Base-by-base conservation (phyloP, 2,329 filamentous ascomycete genomes). In the Stachybotrys echinatus region DNA sequence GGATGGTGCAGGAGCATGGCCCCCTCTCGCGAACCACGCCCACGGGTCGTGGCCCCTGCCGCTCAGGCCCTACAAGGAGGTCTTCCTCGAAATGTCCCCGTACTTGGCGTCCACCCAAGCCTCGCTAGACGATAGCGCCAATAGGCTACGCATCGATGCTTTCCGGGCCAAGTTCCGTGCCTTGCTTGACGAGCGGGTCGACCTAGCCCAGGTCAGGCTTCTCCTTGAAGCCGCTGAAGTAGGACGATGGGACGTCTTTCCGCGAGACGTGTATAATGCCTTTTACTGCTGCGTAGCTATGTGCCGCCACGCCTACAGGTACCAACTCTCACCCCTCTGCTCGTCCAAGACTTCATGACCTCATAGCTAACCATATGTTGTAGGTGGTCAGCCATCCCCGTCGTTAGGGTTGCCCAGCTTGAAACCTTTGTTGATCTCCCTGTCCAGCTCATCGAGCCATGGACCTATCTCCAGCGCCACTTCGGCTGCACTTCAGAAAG, bases 251-350 rank as follows among this genome's bases (percentile, higher is more conserved):
- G 42, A 45, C 27, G 12, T 45, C 42, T 23, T 45, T 18, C 42
- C 42, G 6, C 19, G 21, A 17, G 42, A 45, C 3, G 22, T 27
- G 21, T 45, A 31, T 22, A 45, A 45, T 27, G 42, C 42, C 12
- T 45, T 45, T 17, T 45, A 45, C 14, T 17, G 22, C 42, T 45
- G 21, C 21, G 27, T 45, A 8, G 42, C 42, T 14, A 45, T 45
- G 42, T 45, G 42, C 42, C 42, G 42, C 14, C 42, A 45, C 23
- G 42, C 42, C 12, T 45, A 45, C 21, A 23, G 42, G 42, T 45
- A 45, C 20, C 8, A 20, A 3, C 3, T 22, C 18, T 10, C 38
- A 3, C 8, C 38, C 3, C 10, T 40, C 38, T n/a, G n/a, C n/a
- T n/a, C n/a, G n/a, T n/a, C n/a, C n/a, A 10, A 37, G n/a, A 37